These are phyloP conservation scores for Microbotryum silenes-acaulis DNA, from an alignment of 1,284 basidiomycete species.

Conservation along the genomic window DNA sequence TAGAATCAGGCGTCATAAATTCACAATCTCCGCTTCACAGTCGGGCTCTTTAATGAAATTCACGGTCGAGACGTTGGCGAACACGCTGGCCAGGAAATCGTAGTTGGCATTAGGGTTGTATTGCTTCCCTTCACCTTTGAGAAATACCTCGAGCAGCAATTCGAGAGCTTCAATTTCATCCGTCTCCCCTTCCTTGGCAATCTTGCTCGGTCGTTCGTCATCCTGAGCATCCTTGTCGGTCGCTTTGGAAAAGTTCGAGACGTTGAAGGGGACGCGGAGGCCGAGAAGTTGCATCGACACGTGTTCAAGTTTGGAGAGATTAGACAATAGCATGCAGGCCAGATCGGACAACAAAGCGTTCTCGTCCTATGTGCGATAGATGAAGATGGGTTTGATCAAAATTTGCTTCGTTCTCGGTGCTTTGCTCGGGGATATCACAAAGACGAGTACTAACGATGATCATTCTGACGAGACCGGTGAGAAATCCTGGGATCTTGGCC, in stretches of 20 bases:
- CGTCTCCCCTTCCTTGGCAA: constrained; percentile 42
- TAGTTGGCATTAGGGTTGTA: constrained; percentile 45
- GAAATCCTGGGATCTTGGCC: constrained; percentile 61
- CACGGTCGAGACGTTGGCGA: constrained; percentile 79
- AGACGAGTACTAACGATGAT: constrained; percentile 60
- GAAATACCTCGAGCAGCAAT: constrained; percentile 75
- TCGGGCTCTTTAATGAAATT: constrained; percentile 34
- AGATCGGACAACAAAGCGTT: constrained; percentile 85
- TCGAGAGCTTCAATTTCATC: constrained; percentile 59
- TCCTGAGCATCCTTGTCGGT: constrained; percentile 14
- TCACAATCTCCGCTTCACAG: background rate
- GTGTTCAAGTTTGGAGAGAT: constrained; percentile 71
- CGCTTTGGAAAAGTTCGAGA: constrained; percentile 44
- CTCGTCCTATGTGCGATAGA: constrained; percentile 56
- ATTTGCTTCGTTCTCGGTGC: background rate
- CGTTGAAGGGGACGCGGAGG: constrained; percentile 59
- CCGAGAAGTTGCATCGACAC: constrained; percentile 61
- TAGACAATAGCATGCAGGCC: constrained; percentile 92
- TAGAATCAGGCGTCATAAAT: constrained; percentile 6
- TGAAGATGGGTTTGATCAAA: background rate
- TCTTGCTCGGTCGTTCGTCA: constrained; percentile 46
- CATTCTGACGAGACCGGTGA: constrained; percentile 80
- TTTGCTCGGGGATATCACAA: background rate
- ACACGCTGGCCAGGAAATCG: constrained; percentile 83
- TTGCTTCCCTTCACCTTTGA: constrained; percentile 54